Conservation (phyloP, 2,329 filamentous ascomycete species). For the Incumbomyces lentus region DNA sequence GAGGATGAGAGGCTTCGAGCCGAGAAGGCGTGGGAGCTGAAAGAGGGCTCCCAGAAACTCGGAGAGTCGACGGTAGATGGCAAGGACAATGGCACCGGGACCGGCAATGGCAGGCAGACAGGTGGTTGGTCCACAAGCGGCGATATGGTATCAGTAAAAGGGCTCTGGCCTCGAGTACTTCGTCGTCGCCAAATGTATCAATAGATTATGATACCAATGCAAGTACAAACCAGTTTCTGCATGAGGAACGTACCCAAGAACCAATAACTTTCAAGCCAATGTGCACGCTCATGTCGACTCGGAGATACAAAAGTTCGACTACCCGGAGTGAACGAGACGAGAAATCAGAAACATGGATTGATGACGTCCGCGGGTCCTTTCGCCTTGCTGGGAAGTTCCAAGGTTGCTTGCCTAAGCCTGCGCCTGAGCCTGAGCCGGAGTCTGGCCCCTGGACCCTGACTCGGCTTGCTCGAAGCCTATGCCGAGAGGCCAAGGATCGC, state of each 20-base stretch:
- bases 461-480: too few relatives aligned
- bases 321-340: constrained; percentile 1
- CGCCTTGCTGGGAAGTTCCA: not conserved
- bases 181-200: not conserved
- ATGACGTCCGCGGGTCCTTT: too few relatives aligned
- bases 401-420: too few relatives aligned
- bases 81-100: too few relatives aligned
- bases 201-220: constrained; percentile 3
- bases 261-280: not conserved
- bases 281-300: constrained; percentile 3
- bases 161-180: not conserved
- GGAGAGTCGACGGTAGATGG: not conserved
- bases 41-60: too few relatives aligned
- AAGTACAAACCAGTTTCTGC: not conserved
- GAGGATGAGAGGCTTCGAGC: too few relatives aligned
- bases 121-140: too few relatives aligned
- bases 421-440: too few relatives aligned
- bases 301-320: not conserved
- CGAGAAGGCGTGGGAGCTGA: too few relatives aligned
- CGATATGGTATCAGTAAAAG: not conserved
- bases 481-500: too few relatives aligned
- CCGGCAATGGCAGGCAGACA: too few relatives aligned
- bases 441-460: too few relatives aligned
- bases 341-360: not conserved
- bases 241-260: not conserved